phyloP scores from a whole-genome alignment of 768 basidiomycete species.

The Agrocybe chaxingu region DNA sequence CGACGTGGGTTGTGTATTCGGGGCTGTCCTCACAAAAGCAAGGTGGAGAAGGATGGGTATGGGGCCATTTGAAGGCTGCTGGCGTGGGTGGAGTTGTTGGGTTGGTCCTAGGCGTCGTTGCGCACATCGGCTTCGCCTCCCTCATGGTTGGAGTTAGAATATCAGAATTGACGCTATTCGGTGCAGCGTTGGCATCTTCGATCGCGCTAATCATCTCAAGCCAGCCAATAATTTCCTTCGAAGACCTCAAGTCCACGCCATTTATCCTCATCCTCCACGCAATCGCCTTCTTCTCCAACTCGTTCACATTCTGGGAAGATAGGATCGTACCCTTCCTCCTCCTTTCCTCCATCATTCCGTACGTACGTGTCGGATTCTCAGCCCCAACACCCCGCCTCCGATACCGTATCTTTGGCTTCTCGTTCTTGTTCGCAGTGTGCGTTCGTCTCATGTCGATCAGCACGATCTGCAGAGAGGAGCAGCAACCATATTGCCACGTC shows the following conservation, averaged over 20 bases:
- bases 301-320: slow-evolving; percentile 98
- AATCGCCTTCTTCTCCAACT: slow-evolving; percentile 84
- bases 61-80: slow-evolving; percentile 24
- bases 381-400: slow-evolving; percentile 72
- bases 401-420: slow-evolving; percentile 71
- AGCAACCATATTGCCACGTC: slow-evolving; percentile 83
- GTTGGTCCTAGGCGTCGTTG: slow-evolving; percentile 31
- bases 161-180: slow-evolving; percentile 50
- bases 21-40: slow-evolving; percentile 37
- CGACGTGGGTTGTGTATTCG: slow-evolving; percentile 53
- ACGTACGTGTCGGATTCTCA: slow-evolving; percentile 55
- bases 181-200: slow-evolving; percentile 42
- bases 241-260: slow-evolving; percentile 28
- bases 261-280: slow-evolving; percentile 67
- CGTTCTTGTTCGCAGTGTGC: slow-evolving; percentile 59
- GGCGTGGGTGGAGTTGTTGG: slow-evolving; percentile 35
- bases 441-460: slow-evolving; percentile 76
- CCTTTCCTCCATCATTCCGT: slow-evolving; percentile 58
- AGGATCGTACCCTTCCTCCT: slow-evolving; percentile 73
- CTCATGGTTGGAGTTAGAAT: slow-evolving; percentile 46
- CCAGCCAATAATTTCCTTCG: slow-evolving; percentile 29
- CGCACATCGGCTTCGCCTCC: slow-evolving; percentile 25
- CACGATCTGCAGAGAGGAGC: slow-evolving; percentile 94
- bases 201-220: slow-evolving; percentile 41
- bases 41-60: slow-evolving; percentile 44